Base-by-base conservation (phyloP, 192 early-diverging fungal genomes). In the Backusella tarrabulga region DNA sequence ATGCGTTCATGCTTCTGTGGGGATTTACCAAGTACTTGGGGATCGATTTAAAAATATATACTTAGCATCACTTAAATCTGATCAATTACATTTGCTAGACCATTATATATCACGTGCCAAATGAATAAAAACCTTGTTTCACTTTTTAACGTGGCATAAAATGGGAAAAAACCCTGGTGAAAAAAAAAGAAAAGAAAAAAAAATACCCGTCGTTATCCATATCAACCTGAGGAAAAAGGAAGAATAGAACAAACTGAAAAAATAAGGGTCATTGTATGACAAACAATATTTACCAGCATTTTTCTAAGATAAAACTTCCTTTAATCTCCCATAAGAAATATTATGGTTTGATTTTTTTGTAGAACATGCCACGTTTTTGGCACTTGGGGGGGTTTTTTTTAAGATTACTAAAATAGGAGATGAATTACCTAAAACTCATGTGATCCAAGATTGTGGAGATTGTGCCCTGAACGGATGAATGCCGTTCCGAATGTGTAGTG, bases 311-410 rank as follows among this genome's bases (percentile, higher is more conserved):
- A 60, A 26, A 26, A 60, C 29, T 60, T 26, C 23, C 56, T 26
- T 60, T 60, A 23, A 63, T 63, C 56, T 63, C 56, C 56, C 56
- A 63, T 29, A 50, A 50, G 19, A 50, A 50, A 44, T 17, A 44
- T 44, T 44, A 32, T 32, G 32, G 32, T 50, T 50, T 50, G 56
- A 14, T 29, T 26, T 21, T 54, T 21, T 63, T 63, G 56, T 63
- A 63, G 26, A 63, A 63, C 56, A 63, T 63, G 56, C 56, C 56
- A 63, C 56, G 56, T 63, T 63, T 63, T 63, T 63, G 56, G 56
- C 56, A 63, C 56, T 23, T 63, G 56, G 26, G 54, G 54, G 23
- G 56, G 2, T 60, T 60, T 26, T 60, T 60, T 12, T 26, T 56
- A 60, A 60, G 21, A 23, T 29, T 60, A 60, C 56, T 26, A 23